These are phyloP conservation scores for Kalaharituber pfeilii DNA, from an alignment of 2,329 filamentous ascomycete genomes.

Conservation along the genomic window DNA sequence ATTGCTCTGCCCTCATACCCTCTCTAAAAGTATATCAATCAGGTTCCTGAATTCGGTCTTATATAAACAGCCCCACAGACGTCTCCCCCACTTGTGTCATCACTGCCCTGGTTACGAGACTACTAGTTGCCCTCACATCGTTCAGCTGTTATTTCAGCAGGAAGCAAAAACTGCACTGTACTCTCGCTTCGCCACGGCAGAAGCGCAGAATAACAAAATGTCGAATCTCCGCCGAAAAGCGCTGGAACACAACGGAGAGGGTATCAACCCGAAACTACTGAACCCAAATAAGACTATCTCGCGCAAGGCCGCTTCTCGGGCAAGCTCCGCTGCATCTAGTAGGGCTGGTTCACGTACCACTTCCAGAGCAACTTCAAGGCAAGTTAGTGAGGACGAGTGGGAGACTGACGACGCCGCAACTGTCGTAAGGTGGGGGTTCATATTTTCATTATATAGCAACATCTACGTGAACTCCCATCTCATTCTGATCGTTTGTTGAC, in stretches of 20 bases:
- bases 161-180: too few relatives aligned
- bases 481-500: too few relatives aligned
- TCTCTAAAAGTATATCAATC: too few relatives aligned
- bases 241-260: slow-evolving; percentile 42
- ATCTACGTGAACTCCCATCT: too few relatives aligned
- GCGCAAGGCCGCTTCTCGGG: slow-evolving; percentile 44
- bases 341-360: slow-evolving; percentile 40
- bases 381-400: slow-evolving; percentile 47
- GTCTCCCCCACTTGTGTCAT: too few relatives aligned
- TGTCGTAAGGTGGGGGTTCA: slow-evolving; percentile 35
- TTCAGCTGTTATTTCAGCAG: too few relatives aligned
- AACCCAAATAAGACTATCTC: slow-evolving; percentile 44
- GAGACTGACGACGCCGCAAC: slow-evolving; percentile 40
- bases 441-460: slow-evolving; percentile 4
- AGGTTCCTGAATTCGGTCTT: too few relatives aligned
- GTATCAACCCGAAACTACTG: slow-evolving; percentile 34
- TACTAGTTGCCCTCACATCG: too few relatives aligned
- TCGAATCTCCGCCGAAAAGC: slow-evolving; percentile 50
- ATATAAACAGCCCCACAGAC: too few relatives aligned
- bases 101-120: too few relatives aligned
- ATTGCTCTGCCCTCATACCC: too few relatives aligned
- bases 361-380: slow-evolving; percentile 43
- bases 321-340: slow-evolving; percentile 38
- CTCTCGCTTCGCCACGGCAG: not conserved
- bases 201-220: slow-evolving; percentile 31